These are phyloP conservation scores for Sclerotinia glacialis DNA, from an alignment of 2,329 filamentous ascomycete species.

Conservation along the genomic window DNA sequence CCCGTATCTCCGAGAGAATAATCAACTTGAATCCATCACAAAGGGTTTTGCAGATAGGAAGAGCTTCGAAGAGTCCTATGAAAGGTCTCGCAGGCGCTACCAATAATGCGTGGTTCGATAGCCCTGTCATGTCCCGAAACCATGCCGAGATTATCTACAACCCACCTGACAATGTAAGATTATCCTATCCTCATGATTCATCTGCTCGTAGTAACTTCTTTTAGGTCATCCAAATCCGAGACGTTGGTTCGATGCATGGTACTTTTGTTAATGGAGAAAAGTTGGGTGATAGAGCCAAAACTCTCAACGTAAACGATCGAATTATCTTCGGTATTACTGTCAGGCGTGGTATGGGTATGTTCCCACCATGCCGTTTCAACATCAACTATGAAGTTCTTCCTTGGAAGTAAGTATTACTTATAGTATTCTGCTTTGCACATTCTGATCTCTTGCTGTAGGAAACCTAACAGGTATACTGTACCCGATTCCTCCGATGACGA, in stretches of 20 bases:
- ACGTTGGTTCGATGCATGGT: slow-evolving; percentile 60
- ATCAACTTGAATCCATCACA: slow-evolving; percentile 30
- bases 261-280: slow-evolving; percentile 52
- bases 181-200: slow-evolving; percentile 4
- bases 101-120: slow-evolving; percentile 67
- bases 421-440: background rate
- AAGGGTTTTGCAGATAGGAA: slow-evolving; percentile 41
- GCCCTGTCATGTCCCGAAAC: slow-evolving; percentile 66
- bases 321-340: slow-evolving; percentile 51
- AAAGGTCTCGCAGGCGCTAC: slow-evolving; percentile 46
- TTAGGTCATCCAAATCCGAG: slow-evolving; percentile 48
- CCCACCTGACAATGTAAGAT: slow-evolving; percentile 46
- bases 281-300: slow-evolving; percentile 38
- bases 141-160: slow-evolving; percentile 58
- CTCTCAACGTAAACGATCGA: slow-evolving; percentile 40
- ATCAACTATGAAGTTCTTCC: slow-evolving; percentile 32
- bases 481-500: slow-evolving; percentile 37
- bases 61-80: slow-evolving; percentile 46
- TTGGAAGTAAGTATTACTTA: slow-evolving; percentile 32
- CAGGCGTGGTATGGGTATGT: slow-evolving; percentile 45
- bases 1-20: slow-evolving; percentile 23
- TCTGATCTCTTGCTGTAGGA: slow-evolving; percentile 25
- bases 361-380: slow-evolving; percentile 37
- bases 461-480: slow-evolving; percentile 33
- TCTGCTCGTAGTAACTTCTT: slow-evolving; percentile 28